phyloP scores from a whole-genome alignment of 2,329 filamentous ascomycete species.

The Xylaria sp. region DNA sequence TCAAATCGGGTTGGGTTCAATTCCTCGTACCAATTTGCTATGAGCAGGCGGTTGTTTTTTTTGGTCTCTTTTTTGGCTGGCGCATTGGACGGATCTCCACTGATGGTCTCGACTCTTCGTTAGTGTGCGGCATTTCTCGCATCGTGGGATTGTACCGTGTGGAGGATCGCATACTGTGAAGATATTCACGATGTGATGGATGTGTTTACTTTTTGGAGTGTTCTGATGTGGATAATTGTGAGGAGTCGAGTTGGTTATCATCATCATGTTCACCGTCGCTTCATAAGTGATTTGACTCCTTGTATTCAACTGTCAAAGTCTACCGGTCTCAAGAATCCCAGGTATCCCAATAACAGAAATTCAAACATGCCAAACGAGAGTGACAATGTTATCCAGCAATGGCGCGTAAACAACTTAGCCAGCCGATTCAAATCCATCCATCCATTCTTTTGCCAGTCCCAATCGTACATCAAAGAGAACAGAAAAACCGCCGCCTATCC shows the following conservation, averaged over 20 bases:
- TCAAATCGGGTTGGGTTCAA: slow-evolving; percentile 2
- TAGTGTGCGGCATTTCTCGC: no score
- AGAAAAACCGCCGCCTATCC: background rate
- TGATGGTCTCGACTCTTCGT: no score
- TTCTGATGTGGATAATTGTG: no score
- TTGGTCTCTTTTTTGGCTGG: background rate
- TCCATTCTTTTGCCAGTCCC: background rate
- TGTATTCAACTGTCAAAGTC: background rate
- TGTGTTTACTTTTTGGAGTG: no score
- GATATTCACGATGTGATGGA: no score
- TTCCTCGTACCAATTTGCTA: background rate
- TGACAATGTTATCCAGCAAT: background rate
- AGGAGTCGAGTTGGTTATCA: no score
- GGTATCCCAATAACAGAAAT: background rate
- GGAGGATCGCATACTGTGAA: no score
- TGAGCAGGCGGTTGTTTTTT: background rate
- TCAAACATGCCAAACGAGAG: background rate
- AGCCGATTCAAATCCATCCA: background rate
- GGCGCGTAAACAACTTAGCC: background rate
- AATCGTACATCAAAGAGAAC: background rate
- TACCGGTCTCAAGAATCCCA: background rate
- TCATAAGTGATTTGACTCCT: background rate
- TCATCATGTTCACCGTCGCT: background rate
- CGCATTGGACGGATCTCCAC: background rate
- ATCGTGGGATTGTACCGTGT: background rate